These are phyloP conservation scores for Eimeria zaria DNA, from an alignment of 169 alveolate genomes.

Conservation along the genomic window DNA sequence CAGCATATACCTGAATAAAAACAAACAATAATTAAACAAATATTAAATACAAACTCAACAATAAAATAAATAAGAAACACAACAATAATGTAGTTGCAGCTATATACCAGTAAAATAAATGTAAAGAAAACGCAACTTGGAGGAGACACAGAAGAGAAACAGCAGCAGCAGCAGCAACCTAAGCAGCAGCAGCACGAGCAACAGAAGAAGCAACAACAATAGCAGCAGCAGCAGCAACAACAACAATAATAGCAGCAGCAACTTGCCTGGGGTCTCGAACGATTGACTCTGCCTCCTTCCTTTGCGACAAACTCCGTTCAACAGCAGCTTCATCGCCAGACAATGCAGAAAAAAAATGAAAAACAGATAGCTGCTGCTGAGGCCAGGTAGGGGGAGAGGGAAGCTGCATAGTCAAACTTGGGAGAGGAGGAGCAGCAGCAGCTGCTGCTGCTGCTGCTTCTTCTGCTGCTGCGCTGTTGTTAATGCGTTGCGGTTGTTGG, in stretches of 20 bases:
- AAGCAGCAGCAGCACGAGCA: not conserved
- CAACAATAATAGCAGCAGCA: not conserved
- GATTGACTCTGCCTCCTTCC: slow-evolving; percentile 4
- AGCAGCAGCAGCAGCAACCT: not conserved
- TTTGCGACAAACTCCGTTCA: not conserved
- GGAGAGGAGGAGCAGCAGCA: not conserved
- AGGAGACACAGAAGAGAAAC: not conserved
- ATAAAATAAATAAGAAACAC: not conserved
- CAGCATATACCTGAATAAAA: slow-evolving; percentile 82
- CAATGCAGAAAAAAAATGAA: slow-evolving; percentile 3
- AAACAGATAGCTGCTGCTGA: not conserved
- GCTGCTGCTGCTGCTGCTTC: slow-evolving; percentile 29
- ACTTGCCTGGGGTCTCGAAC: slow-evolving; percentile 68
- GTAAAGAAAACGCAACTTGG: too few species aligned
- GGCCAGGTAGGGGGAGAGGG: slow-evolving; percentile 70
- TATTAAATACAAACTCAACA: not conserved
- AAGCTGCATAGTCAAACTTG: not conserved
- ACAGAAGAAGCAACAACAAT: not conserved
- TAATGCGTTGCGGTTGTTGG: not conserved
- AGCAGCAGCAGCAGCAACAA: not conserved
- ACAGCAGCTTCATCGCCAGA: slow-evolving; percentile 9
- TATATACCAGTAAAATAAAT: too few species aligned
- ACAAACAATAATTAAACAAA: not conserved
- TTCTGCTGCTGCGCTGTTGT: slow-evolving; percentile 16
- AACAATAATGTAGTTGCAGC: not conserved